These are phyloP conservation scores for Linderniella brevidens DNA, from an alignment of 257 asterid species.

Conservation along the genomic window DNA sequence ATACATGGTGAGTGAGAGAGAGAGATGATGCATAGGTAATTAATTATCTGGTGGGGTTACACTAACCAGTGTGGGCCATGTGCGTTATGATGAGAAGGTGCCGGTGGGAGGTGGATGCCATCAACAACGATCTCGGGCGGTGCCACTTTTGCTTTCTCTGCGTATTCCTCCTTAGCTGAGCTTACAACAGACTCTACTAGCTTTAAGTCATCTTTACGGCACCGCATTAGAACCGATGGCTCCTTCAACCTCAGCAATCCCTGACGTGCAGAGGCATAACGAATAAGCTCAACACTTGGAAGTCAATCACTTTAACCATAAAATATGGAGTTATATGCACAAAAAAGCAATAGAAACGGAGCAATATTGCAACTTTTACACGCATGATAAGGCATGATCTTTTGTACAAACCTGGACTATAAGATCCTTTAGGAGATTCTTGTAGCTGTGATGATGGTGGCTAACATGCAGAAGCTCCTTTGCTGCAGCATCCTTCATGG, in stretches of 20 bases:
- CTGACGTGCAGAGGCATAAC: too few relatives aligned
- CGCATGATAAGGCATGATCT: too few relatives aligned
- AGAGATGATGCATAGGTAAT: too few relatives aligned
- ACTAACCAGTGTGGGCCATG: conserved; percentile 55
- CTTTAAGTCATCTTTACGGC: conserved; percentile 51
- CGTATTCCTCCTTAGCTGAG: conserved; percentile 60
- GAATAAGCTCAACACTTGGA: too few relatives aligned
- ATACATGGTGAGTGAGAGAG: too few relatives aligned
- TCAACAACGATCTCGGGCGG: conserved; percentile 68
- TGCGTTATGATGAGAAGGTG: conserved; percentile 45
- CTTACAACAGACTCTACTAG: conserved; percentile 49
- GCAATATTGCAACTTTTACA: too few relatives aligned
- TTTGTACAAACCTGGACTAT: conserved; percentile 49
- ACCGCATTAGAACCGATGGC: conserved; percentile 69
- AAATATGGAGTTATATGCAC: too few relatives aligned
- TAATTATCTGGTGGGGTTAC: too few relatives aligned
- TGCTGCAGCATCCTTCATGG: conserved; percentile 56
- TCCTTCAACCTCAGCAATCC: conserved; percentile 84
- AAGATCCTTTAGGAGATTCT: conserved; percentile 48
- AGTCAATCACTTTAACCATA: too few relatives aligned
- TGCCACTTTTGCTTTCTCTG: conserved; percentile 47
- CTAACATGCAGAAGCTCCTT: conserved; percentile 40
- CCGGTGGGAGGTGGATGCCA: conserved; percentile 58
- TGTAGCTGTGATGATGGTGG: conserved; percentile 35
- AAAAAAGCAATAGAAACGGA: background rate